Evolutionary conservation across 106 monocot genomes (phyloP).

Genomic region (Posidonia australis): DNA sequence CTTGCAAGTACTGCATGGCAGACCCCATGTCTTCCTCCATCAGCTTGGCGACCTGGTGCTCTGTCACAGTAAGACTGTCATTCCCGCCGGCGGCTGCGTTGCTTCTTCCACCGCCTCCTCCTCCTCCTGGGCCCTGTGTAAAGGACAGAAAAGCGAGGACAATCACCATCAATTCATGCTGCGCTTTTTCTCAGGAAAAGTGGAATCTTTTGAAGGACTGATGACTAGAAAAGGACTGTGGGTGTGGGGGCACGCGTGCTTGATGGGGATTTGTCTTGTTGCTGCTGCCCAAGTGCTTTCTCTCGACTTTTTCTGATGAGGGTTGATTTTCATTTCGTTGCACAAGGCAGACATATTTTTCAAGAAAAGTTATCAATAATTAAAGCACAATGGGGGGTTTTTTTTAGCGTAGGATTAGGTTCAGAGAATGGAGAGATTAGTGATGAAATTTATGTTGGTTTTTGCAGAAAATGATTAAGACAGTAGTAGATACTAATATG

Average conservation of each 20-base stretch:
- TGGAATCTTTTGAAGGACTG: no score
- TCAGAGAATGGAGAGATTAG: neutral
- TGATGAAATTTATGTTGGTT: neutral
- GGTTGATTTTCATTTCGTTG: neutral
- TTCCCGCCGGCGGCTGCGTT: constrained; percentile 11
- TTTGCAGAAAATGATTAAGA: neutral
- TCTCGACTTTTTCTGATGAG: neutral
- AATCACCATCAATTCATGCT: neutral
- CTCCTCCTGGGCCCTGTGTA: neutral
- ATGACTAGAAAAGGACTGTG: neutral
- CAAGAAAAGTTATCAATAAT: no score
- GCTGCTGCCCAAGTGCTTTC: constrained; percentile 1
- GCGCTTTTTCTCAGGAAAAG: neutral
- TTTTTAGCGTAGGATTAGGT: no score
- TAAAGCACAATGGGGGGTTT: no score
- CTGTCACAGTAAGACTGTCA: constrained; percentile 47
- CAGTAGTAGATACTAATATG: neutral
- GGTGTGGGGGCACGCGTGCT: constrained; percentile 10
- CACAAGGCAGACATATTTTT: neutral
- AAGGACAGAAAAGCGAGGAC: neutral
- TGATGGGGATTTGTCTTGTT: constrained; percentile 1
- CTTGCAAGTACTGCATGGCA: constrained; percentile 87
- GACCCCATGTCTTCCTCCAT: constrained; percentile 96
- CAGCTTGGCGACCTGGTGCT: constrained; percentile 78
- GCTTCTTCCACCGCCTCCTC: constrained; percentile 3